A percentile compares a stretch with the other conserved stretches of the same genome.
Conservation (phyloP, 129 eudicot genomes). For the Apium graveolens region DNA sequence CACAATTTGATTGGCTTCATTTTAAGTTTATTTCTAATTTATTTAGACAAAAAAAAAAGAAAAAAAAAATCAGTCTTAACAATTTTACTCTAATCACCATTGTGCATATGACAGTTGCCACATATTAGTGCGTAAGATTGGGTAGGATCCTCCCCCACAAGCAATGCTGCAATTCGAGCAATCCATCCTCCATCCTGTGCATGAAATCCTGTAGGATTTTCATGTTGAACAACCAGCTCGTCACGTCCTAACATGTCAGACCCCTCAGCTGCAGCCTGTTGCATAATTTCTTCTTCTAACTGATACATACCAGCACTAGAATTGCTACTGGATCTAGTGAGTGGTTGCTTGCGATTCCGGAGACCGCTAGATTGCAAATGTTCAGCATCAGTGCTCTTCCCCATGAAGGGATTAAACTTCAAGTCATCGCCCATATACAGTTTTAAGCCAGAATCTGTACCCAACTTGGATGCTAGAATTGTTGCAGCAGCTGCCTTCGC, state of each 20-base stretch:
- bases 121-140: constrained; percentile 94
- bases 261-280: constrained; percentile 25
- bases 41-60: not conserved
- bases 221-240: constrained; percentile 65
- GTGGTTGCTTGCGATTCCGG: constrained; percentile 61
- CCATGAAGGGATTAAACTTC: constrained; percentile 30
- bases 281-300: constrained; percentile 31
- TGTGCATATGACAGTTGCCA: constrained; percentile 96
- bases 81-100: constrained; percentile 39
- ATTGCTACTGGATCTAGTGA: constrained; percentile 32
- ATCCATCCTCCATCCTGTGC: constrained; percentile 85
- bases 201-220: constrained; percentile 34
- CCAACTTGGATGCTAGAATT: constrained; percentile 80
- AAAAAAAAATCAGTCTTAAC: not conserved
- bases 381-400: constrained; percentile 66
- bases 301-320: constrained; percentile 27
- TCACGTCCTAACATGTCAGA: constrained; percentile 31
- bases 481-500: constrained; percentile 96
- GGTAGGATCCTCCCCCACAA: constrained; percentile 96
- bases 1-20: not conserved
- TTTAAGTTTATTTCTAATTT: not conserved
- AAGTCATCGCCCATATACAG: constrained; percentile 57
- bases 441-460: constrained; percentile 83
- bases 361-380: constrained; percentile 60
- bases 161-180: constrained; percentile 88